A percentile compares a stretch with the other conserved stretches of the same genome.
Conservation (phyloP, 2,329 filamentous ascomycete genomes). For the Helminthosporium solani region DNA sequence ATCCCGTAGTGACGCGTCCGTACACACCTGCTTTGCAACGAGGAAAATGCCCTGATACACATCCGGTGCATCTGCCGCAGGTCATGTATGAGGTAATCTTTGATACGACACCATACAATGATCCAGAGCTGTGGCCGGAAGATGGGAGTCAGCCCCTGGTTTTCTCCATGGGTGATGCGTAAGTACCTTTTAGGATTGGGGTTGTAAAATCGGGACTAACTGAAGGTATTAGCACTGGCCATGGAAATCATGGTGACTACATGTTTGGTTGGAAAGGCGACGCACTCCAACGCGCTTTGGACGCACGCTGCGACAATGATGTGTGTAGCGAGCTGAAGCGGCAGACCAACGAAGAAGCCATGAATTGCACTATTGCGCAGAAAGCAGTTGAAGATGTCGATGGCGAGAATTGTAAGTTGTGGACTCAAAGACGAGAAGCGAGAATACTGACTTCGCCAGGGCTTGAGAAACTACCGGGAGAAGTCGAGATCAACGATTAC, state of each 20-base stretch:
- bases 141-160: conserved; percentile 35
- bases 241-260: conserved; percentile 29
- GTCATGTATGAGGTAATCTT: conserved; percentile 51
- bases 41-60: conserved; percentile 45
- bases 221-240: conserved; percentile 22
- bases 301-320: conserved; percentile 31
- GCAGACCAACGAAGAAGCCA: conserved; percentile 32
- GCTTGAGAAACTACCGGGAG: conserved; percentile 22
- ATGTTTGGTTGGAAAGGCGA: conserved; percentile 35
- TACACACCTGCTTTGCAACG: conserved; percentile 24
- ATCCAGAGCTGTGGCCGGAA: conserved; percentile 23
- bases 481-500: conserved; percentile 22
- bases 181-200: conserved; percentile 9
- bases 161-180: conserved; percentile 35
- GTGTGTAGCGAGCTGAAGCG: conserved; percentile 24
- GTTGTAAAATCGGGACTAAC: not conserved
- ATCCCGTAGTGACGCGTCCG: conserved; percentile 17
- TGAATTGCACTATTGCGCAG: conserved; percentile 30
- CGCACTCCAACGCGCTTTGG: conserved; percentile 27
- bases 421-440: too few species aligned
- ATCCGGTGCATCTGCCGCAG: conserved; percentile 50
- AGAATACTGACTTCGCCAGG: conserved; percentile 6
- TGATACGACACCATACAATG: conserved; percentile 41
- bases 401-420: conserved; percentile 20
- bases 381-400: conserved; percentile 31